Conservation (phyloP, 768 basidiomycete genomes). For the Suillus alpinus region DNA sequence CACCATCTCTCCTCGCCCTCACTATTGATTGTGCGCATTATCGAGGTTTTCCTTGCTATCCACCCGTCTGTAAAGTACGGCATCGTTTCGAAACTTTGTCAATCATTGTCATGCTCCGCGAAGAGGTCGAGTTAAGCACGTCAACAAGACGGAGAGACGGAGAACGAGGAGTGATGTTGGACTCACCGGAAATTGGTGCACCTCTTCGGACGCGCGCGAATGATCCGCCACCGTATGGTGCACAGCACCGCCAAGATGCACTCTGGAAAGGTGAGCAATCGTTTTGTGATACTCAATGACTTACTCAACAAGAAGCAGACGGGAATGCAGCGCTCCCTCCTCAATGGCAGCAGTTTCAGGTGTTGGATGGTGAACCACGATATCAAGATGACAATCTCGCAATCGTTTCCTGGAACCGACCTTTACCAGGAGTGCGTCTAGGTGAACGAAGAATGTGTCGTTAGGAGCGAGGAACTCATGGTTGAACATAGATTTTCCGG, state of each 20-base stretch:
- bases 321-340: neutral
- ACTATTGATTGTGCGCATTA: too few species aligned
- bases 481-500: neutral
- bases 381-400: rapidly evolving
- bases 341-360: neutral
- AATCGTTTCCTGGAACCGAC: neutral
- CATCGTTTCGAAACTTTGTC: too few species aligned
- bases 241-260: neutral
- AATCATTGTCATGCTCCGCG: too few species aligned
- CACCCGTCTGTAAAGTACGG: neutral
- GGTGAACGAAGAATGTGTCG: neutral
- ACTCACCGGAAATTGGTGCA: neutral
- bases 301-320: neutral
- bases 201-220: neutral
- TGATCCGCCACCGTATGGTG: neutral
- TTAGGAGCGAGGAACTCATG: neutral
- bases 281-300: neutral
- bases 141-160: too few species aligned
- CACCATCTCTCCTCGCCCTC: too few species aligned
- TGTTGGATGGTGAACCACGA: neutral
- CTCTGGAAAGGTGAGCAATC: neutral
- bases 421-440: neutral
- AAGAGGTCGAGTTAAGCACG: too few species aligned
- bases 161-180: too few species aligned
- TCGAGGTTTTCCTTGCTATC: too few species aligned